Conservation (phyloP, 2,329 filamentous ascomycete species). For the Sclerotinia nivalis region DNA sequence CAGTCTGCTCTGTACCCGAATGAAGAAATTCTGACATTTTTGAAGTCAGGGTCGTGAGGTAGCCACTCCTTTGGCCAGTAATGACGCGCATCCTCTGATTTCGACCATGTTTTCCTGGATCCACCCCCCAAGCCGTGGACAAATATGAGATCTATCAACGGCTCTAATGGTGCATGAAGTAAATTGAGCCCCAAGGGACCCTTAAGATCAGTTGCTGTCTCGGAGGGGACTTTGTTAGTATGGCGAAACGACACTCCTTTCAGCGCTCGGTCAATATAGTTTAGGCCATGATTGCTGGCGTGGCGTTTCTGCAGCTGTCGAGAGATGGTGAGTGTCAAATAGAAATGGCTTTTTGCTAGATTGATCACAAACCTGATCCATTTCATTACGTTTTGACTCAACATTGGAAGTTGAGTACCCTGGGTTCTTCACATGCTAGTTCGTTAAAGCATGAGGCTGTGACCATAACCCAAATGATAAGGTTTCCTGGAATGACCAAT, state of each 20-base stretch:
- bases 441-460: not conserved
- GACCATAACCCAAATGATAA: fast-evolving
- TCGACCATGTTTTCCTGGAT: constrained; percentile 44
- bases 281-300: fast-evolving
- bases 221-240: not conserved
- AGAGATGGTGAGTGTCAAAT: not conserved
- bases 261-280: not conserved
- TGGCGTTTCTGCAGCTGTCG: not conserved
- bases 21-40: constrained; percentile 22
- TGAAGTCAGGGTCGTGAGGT: constrained; percentile 19
- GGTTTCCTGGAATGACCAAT: fast-evolving
- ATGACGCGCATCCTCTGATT: constrained; percentile 33
- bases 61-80: constrained; percentile 41
- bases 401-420: not conserved
- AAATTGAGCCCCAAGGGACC: constrained; percentile 32
- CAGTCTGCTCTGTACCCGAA: constrained; percentile 31
- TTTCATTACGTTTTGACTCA: not conserved
- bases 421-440: not conserved
- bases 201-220: not conserved
- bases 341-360: not conserved
- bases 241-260: not conserved
- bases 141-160: constrained; percentile 42
- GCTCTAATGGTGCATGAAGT: constrained; percentile 23
- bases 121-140: constrained; percentile 47
- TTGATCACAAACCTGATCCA: not conserved